Conservation (phyloP, 768 basidiomycete genomes). For the Lentinus tigrinus region DNA sequence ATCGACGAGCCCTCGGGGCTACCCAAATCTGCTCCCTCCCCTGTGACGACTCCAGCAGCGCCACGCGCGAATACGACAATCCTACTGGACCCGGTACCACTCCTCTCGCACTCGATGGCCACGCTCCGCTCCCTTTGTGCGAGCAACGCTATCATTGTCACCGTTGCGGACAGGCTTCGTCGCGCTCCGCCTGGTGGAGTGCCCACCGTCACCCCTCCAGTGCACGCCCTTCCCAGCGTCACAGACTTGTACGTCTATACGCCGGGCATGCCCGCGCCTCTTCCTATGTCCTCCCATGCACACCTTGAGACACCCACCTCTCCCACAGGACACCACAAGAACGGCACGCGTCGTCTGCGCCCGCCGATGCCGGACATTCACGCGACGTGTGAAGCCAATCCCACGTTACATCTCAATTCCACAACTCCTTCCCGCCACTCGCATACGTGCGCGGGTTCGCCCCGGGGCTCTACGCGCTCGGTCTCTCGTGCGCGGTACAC, state of each 20-base stretch:
- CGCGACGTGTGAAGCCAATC: conserved; percentile 11
- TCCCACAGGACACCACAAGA: not conserved
- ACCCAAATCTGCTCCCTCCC: not conserved
- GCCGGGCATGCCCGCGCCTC: not conserved
- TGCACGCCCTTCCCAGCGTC: conserved; percentile 11
- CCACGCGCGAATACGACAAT: not conserved
- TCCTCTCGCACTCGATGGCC: conserved; percentile 7
- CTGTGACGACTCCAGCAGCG: conserved; percentile 4
- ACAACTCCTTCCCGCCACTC: conserved; percentile 13
- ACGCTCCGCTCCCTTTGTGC: conserved; percentile 4
- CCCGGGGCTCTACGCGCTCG: conserved; percentile 12
- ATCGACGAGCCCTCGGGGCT: conserved; percentile 4
- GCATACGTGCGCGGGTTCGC: conserved; percentile 9
- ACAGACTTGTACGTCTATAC: conserved; percentile 12
- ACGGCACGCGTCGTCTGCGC: not conserved
- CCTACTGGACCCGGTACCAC: conserved; percentile 8
- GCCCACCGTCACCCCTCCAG: conserved; percentile 13
- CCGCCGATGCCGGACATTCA: conserved; percentile 1
- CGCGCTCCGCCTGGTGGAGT: conserved; percentile 6
- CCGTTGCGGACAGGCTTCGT: conserved; percentile 12
- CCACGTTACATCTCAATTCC: conserved; percentile 6
- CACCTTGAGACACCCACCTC: not conserved
- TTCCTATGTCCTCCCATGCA: not conserved
- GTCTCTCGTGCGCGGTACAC: conserved; percentile 4
- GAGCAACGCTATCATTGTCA: conserved; percentile 4